Evolutionary conservation across 2,329 filamentous ascomycete species (phyloP), one percentile per base, ranked within the genome.

Genomic region (Raffaelea arxii): DNA sequence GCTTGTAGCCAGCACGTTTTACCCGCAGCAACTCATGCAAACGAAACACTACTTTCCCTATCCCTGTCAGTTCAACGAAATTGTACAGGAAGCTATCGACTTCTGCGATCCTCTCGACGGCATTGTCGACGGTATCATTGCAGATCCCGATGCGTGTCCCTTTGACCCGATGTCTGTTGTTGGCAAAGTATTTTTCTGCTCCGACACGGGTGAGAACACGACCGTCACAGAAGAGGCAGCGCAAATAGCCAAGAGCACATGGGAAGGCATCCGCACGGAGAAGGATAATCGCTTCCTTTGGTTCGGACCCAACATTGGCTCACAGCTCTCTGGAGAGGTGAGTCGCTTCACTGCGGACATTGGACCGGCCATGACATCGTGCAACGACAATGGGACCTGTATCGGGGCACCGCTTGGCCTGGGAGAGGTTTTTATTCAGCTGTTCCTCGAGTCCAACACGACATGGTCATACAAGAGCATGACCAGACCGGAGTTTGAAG

Each of bases 121-220:
- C 2, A 51, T 71, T 2, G 49, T 56, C 3, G 70, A 76, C 54
- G 65, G 61, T 40, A 62, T 74, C 44, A 62, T 74, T 23, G 57
- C 59, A 14, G 59, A 67, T 36, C 60, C 64, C 0, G 56, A 57
- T 12, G 49, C 52, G 7, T 74, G 70, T 19, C 40, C 21, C 2
- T 65, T 63, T 27, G 58, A 63, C 41, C 58, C 62, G 7, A 58
- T 56, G 14, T 36, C 24, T 1, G 25, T 57, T 14, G 56, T 64
- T 2, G 60, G 59, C 1, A 76, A 47, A 72, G 71, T 4, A 66
- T 74, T 11, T n/a, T n/a, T n/a, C n/a, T n/a, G n/a, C n/a, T n/a
- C n/a, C n/a, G n/a, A n/a, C n/a, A n/a, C n/a, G n/a, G n/a, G n/a
- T n/a, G n/a, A n/a, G n/a, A n/a, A n/a, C n/a, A n/a, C n/a, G n/a